Percentiles rank a stretch among this genome's conserved stretches.
phyloP scores from a whole-genome alignment of 2,329 filamentous ascomycete species.

The Aspergillus pseudonomiae region DNA sequence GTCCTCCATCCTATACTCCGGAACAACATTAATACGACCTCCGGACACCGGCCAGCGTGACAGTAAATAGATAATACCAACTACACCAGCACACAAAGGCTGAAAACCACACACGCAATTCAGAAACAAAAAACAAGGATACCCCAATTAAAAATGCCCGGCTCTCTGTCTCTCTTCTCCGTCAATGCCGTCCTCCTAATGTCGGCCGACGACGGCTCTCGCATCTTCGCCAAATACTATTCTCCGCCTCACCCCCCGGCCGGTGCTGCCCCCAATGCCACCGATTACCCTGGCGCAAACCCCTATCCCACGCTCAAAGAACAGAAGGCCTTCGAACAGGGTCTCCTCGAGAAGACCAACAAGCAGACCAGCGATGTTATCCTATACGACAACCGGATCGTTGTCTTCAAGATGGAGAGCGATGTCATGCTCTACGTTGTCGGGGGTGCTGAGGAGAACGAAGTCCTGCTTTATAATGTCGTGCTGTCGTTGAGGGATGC shows the following conservation, averaged over 20 bases:
- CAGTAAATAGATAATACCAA: conserved; percentile 22
- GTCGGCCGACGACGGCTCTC: conserved; percentile 81
- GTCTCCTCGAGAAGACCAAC: conserved; percentile 89
- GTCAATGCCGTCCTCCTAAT: conserved; percentile 79
- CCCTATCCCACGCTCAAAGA: conserved; percentile 89
- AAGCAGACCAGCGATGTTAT: conserved; percentile 97
- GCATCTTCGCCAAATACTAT: conserved; percentile 96
- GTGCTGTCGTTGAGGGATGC: conserved; percentile 88
- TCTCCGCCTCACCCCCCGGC: conserved; percentile 68
- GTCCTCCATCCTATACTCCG: conserved; percentile 19
- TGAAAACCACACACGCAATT: not conserved
- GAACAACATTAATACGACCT: conserved; percentile 28
- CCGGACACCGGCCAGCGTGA: conserved; percentile 30
- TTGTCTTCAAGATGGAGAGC: conserved; percentile 97
- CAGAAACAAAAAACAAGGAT: conserved; percentile 7
- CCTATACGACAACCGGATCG: conserved; percentile 93
- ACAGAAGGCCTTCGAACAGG: conserved; percentile 96
- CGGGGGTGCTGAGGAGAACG: conserved; percentile 89
- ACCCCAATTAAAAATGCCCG: conserved; percentile 61
- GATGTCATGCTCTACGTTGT: conserved; percentile 97
- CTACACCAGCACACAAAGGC: conserved; percentile 2
- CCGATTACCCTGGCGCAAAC: conserved; percentile 65
- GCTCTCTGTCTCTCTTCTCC: conserved; percentile 74
- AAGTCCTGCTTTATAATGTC: conserved; percentile 94
- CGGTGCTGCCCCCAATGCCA: conserved; percentile 58